Evolutionary conservation across 2,329 filamentous ascomycete genomes (phyloP), one percentile per base, ranked within the genome.

Genomic region (Ophiostoma novo-ulmi): DNA sequence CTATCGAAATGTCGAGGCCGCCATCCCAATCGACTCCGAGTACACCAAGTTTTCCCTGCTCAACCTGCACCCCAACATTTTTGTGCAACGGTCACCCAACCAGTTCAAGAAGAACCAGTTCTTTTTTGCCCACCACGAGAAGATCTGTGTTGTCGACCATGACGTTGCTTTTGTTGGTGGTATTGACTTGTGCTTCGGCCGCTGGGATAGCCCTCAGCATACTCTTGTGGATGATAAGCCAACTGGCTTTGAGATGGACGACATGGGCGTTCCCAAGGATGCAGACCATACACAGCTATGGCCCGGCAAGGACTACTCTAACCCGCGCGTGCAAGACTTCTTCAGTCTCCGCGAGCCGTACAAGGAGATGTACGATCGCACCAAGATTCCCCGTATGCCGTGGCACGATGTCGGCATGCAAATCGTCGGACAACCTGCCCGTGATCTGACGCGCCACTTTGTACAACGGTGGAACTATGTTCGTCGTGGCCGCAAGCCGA

Each of bases 331-430:
- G 3, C 92, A 96, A 75, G 95, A 99, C 79, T 99, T 99, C 78
- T 97, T 93, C 82, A 88, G 89, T 71, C 86, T 99, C 36, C 91
- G 95, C 77, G 93, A 96, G 78, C 95, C 95, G 1, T 98, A 98
- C 76, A 95, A 97, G 77, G 95, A 99, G 80, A 98, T 98, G 95
- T 99, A 98, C 77, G 93, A 98, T 79, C 90, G 95, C 70, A 90
- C 88, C 72, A 91, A 91, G 78, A 87, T 94, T 22, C 93, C 95
- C 1, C 85, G 95, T 73, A 99, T 98, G 95, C 94, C 95, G 1
- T 99, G 95, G 95, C 95, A 99, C 77, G 95, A 99, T 79, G 93
- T 99, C 73, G 89, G 91, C 2, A 98, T 99, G 95, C 95, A 98
- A 79, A 90, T 99, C 61, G 93, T 98, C 63, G 95, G 95, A 4